These are phyloP conservation scores for Skeletonema menzelii DNA, from an alignment of 108 stramenopile genomes.

Conservation along the genomic window DNA sequence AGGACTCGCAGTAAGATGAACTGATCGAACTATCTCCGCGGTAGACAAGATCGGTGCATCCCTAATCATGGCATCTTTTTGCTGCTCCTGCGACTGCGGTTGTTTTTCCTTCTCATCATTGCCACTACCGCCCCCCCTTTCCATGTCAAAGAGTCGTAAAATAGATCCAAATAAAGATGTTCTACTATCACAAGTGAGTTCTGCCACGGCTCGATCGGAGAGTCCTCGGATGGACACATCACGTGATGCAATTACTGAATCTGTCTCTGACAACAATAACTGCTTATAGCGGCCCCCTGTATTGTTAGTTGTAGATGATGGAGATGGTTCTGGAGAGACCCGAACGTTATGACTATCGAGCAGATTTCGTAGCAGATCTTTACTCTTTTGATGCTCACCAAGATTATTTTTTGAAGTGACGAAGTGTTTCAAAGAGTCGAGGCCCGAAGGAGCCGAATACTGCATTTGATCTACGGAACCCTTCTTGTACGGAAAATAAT, in stretches of 20 bases:
- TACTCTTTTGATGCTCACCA: constrained; percentile 17
- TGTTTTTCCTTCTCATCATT: constrained; percentile 5
- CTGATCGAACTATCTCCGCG: constrained; percentile 55
- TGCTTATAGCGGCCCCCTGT: constrained; percentile 1
- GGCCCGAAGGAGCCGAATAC: constrained; percentile 22
- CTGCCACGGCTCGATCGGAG: constrained; percentile 45
- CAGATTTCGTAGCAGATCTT: constrained; percentile 17
- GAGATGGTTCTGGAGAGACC: not conserved
- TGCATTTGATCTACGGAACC: not conserved
- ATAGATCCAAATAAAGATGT: constrained; percentile 42
- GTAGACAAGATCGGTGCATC: constrained; percentile 49
- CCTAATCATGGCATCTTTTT: constrained; percentile 20
- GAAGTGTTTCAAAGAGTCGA: constrained; percentile 28
- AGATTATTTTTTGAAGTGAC: constrained; percentile 12
- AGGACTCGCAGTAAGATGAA: constrained; percentile 60
- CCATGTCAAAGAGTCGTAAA: constrained; percentile 39
- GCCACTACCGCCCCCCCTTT: not conserved
- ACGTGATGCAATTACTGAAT: not conserved
- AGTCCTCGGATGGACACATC: constrained; percentile 47
- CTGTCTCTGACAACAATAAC: not conserved
- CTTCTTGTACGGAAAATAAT: not conserved
- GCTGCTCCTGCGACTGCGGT: not conserved
- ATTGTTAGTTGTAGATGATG: not conserved
- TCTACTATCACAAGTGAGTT: constrained; percentile 34
- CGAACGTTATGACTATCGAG: constrained; percentile 16